Conservation (phyloP, 108 stramenopile species). For the Mediolabrus comicus region DNA sequence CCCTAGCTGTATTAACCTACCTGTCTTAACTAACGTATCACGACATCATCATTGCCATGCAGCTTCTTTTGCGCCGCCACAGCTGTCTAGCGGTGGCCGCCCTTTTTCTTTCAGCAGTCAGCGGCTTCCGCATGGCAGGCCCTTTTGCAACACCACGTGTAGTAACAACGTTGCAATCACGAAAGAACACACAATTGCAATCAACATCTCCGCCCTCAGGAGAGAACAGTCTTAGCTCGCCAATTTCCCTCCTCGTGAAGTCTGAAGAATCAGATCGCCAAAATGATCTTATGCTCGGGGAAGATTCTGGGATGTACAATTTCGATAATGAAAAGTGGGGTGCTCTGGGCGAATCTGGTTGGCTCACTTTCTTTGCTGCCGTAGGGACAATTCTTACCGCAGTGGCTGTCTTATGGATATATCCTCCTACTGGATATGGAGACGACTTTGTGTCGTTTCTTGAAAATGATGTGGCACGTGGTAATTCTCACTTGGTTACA, state of each 20-base stretch:
- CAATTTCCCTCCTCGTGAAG: conserved; percentile 58
- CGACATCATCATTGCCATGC: background rate
- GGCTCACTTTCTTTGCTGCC: conserved; percentile 77
- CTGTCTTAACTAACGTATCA: too few relatives aligned
- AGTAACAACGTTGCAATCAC: background rate
- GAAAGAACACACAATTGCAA: background rate
- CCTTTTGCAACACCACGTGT: background rate
- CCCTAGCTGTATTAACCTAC: too few relatives aligned
- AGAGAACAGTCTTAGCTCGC: background rate
- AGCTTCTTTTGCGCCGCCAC: background rate
- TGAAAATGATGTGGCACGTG: conserved; percentile 55
- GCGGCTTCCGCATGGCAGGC: background rate
- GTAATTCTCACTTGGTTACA: conserved; percentile 61
- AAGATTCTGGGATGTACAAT: conserved; percentile 70
- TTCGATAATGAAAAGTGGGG: conserved; percentile 64
- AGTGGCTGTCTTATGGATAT: conserved; percentile 73
- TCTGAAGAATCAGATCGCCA: conserved; percentile 52
- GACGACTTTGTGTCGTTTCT: conserved; percentile 78
- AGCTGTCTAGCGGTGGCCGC: background rate
- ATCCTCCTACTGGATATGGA: conserved; percentile 61
- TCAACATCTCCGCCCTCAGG: conserved; percentile 3
- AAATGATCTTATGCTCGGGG: conserved; percentile 66
- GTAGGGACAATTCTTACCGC: conserved; percentile 70
- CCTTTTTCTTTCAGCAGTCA: background rate
- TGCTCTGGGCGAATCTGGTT: conserved; percentile 56